These are phyloP conservation scores for Mucor lusitanicus DNA, from an alignment of 371 early-diverging fungal species.

Conservation along the genomic window DNA sequence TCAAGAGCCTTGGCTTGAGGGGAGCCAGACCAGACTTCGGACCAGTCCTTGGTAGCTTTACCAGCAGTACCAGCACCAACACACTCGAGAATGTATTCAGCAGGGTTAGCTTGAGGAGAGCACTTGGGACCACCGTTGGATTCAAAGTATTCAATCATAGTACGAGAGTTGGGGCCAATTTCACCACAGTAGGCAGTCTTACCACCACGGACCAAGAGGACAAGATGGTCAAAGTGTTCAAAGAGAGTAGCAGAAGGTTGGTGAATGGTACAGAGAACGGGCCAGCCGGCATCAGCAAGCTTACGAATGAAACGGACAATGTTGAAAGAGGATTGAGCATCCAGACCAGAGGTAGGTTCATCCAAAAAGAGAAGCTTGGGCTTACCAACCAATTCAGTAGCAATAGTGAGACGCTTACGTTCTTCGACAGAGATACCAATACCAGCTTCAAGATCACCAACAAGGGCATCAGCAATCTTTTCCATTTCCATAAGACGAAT, in stretches of 20 bases:
- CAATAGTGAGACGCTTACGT: constrained; percentile 71
- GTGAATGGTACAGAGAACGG: constrained; percentile 84
- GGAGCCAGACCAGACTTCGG: constrained; percentile 59
- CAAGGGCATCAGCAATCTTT: constrained; percentile 58
- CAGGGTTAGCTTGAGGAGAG: constrained; percentile 64
- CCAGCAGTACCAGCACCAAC: constrained; percentile 66
- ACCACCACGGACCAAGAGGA: constrained; percentile 81
- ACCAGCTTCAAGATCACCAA: constrained; percentile 63
- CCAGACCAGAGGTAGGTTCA: constrained; percentile 85
- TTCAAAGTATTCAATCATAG: constrained; percentile 67
- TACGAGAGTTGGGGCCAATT: constrained; percentile 56
- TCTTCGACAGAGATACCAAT: constrained; percentile 67
- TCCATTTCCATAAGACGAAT: constrained; percentile 69
- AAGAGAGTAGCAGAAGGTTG: constrained; percentile 84
- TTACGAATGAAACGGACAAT: constrained; percentile 75
- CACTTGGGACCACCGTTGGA: constrained; percentile 63
- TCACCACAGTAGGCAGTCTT: constrained; percentile 81
- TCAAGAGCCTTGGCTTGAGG: constrained; percentile 45
- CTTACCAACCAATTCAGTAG: constrained; percentile 74
- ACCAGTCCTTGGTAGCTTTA: constrained; percentile 63
- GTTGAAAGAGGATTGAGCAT: constrained; percentile 70
- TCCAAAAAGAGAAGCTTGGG: constrained; percentile 83
- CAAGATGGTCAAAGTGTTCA: constrained; percentile 79
- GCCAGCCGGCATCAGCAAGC: constrained; percentile 68
- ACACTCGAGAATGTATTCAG: constrained; percentile 72